Evolutionary conservation across 306 rosid species (phyloP).

Genomic region (Lablab purpureus): DNA sequence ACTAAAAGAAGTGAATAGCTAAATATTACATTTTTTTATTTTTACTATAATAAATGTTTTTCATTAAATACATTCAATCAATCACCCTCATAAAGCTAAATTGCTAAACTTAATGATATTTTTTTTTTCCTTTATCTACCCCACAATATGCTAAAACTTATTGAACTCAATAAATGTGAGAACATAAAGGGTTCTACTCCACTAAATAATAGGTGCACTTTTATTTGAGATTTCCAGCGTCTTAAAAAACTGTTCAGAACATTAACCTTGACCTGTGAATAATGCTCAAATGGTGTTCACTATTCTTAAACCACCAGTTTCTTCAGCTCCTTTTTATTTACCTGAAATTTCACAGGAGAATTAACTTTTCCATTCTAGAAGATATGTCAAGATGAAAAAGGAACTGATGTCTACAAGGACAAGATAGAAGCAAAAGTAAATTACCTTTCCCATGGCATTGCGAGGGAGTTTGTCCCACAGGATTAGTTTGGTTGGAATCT

Average conservation of each 20-base stretch:
- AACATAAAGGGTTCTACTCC: constrained; percentile 6
- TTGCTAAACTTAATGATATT: not conserved
- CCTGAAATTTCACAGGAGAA: constrained; percentile 59
- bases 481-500: constrained; percentile 76
- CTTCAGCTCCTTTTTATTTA: constrained; percentile 90
- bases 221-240: constrained; percentile 17
- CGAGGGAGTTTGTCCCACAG: constrained; percentile 86
- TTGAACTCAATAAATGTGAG: not conserved
- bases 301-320: constrained; percentile 59
- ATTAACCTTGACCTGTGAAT: constrained; percentile 10
- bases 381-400: constrained; percentile 8
- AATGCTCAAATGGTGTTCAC: constrained; percentile 23
- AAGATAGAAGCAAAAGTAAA: constrained; percentile 20
- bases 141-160: constrained; percentile 22
- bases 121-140: not conserved
- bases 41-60: not conserved
- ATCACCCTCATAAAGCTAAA: not conserved
- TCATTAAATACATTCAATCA: not conserved
- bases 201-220: constrained; percentile 13
- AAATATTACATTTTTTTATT: not conserved
- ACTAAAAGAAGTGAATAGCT: not conserved
- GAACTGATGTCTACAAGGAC: not conserved
- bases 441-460: constrained; percentile 99
- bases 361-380: not conserved
- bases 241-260: constrained; percentile 24